These are phyloP conservation scores for Tulasnella calospora DNA, from an alignment of 768 basidiomycete species.

Conservation along the genomic window DNA sequence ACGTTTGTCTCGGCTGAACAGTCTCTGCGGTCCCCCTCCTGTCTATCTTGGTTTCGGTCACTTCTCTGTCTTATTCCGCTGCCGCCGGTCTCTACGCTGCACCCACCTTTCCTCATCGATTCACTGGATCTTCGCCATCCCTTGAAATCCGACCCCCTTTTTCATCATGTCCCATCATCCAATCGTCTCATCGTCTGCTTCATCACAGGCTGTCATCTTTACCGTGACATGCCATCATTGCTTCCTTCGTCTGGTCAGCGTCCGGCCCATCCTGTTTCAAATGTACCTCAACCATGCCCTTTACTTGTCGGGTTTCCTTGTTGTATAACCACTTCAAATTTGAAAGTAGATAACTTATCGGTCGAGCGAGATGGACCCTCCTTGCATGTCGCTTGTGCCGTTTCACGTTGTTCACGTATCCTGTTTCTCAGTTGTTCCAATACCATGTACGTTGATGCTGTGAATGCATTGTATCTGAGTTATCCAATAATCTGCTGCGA, in stretches of 20 bases:
- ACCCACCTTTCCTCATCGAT: not conserved
- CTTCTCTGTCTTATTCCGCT: not conserved
- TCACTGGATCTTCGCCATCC: not conserved
- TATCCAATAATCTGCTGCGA: not conserved
- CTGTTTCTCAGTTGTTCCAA: not conserved
- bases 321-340: not conserved
- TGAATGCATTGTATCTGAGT: not conserved
- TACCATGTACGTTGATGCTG: not conserved
- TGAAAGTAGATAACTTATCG: slow-evolving; percentile 12
- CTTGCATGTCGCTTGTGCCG: not conserved
- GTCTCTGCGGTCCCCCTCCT: not conserved
- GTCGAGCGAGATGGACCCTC: not conserved
- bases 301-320: not conserved
- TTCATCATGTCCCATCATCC: not conserved
- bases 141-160: not conserved
- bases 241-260: not conserved
- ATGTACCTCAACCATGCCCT: not conserved
- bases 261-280: not conserved
- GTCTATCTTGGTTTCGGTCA: not conserved
- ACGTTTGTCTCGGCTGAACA: not conserved
- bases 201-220: too few species aligned
- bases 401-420: slow-evolving; percentile 1
- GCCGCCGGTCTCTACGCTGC: slow-evolving; percentile 5
- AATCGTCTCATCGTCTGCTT: not conserved
- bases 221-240: not conserved